phyloP scores from a whole-genome alignment of 306 rosid genomes.

The Vigna reflexopilosa region DNA sequence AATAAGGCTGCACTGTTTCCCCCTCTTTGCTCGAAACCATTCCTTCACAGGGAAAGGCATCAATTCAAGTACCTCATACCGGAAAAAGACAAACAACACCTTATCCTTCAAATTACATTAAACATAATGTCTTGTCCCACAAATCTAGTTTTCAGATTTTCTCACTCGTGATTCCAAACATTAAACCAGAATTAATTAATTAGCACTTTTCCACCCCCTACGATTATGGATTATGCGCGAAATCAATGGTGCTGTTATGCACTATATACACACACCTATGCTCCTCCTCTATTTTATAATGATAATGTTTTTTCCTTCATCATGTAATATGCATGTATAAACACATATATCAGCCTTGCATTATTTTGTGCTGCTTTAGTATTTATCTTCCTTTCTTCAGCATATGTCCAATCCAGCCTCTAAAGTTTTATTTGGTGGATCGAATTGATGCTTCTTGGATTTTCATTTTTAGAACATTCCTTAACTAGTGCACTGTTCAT shows the following conservation, averaged over 20 bases:
- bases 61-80: conserved; percentile 42
- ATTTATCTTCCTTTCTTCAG: conserved; percentile 8
- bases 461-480: conserved; percentile 32
- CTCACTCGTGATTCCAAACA: conserved; percentile 19
- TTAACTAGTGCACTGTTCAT: conserved; percentile 7
- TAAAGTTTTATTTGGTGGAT: conserved; percentile 27
- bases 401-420: conserved; percentile 40
- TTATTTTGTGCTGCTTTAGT: neutral
- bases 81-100: conserved; percentile 44
- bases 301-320: neutral
- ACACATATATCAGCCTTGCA: neutral
- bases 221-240: neutral
- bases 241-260: neutral
- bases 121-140: conserved; percentile 16
- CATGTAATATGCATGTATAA: neutral
- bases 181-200: conserved; percentile 5
- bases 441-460: conserved; percentile 31
- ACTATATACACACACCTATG: neutral
- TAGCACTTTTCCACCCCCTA: conserved; percentile 10
- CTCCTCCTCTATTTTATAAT: neutral
- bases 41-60: conserved; percentile 50
- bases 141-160: conserved; percentile 39
- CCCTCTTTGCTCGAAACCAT: conserved; percentile 48
- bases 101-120: conserved; percentile 22
- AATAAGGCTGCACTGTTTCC: conserved; percentile 52